Base-by-base conservation (phyloP, 768 basidiomycete species). In the Rhodotorula diobovata region DNA sequence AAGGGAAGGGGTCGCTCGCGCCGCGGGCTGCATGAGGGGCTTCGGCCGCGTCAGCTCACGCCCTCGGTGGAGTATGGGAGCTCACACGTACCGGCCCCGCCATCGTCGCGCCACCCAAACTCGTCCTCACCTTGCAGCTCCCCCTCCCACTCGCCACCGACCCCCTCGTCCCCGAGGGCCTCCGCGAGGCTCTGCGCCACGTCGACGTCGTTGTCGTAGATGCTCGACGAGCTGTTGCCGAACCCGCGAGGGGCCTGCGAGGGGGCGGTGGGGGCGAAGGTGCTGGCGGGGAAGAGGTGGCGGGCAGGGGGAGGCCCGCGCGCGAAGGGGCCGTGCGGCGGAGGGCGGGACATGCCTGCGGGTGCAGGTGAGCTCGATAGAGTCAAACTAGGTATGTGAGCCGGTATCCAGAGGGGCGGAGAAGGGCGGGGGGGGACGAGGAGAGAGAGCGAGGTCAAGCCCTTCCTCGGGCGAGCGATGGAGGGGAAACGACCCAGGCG, bases 191-290 rank as follows among this genome's bases (percentile, higher is more conserved):
- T 20, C 23, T 32, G 45, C 45, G 34, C 30, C 20, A 45, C 4
- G 37, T 66, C 70, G 25, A 55, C 60, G 20, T 65, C 45, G 28
- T 57, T 37, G 35, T 60, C 59, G 50, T 58, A 63, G 59, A 58
- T 32, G 6, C 63, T 65, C 4, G 61, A 57, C 6, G 60, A 57
- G 6, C 61, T 63, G 21, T 63, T 37, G 12, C 37, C 20, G 32
- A 30, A 23, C 2, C 11, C 54, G 54, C 20, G 34, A 20, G 20
- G 54, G 10, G 34, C 21, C 10, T 4, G 16, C 32, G 16, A 23
- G 32, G 54, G 10, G 12, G 54, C 32, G 34, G n/a, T n/a, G n/a
- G n/a, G 54, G 20, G 54, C 54, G 54, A 35, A 55, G 32, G 54
- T 7, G 16, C 37, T 39, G 9, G 11, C 21, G 6, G 54, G 45